Base-by-base conservation (phyloP, 352 stramenopile species). In the Globisporangium parvum region DNA sequence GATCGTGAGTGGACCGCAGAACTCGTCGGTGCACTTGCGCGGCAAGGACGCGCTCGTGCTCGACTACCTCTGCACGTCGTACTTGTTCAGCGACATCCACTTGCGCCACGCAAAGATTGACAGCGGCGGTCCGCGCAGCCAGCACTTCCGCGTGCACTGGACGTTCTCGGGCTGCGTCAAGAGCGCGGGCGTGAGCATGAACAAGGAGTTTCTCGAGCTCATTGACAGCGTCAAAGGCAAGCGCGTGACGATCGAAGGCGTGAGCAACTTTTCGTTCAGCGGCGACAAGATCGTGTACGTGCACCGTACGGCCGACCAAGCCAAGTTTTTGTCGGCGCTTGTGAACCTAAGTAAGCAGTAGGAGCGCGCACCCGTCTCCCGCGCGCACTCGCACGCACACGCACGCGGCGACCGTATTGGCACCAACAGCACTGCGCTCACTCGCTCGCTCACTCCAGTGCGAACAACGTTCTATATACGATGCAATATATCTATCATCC, bases 281-380 rank as follows among this genome's bases (percentile, higher is more conserved):
- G 78, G 80, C 20, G 79, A 93, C 77, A 93, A 93, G 62, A 91
- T 93, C 62, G 81, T 91, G 57, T 93, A 93, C 59, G 82, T 93
- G 49, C 84, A 93, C 59, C 84, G 84, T 14, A 93, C 81, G 28
- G 84, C 81, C n/a, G 84, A 93, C 68, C 84, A 93, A 60, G 84
- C 84, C 61, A 93, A 93, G 75, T 90, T 93, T 59, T 65, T 93
- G 40, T 91, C 83, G 44, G 77, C 79, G 6, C 71, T 93, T 5
- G 83, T 93, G 41, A 85, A 72, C 46, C 57, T 89, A 65, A 88
- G 76, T 70, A 88, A 87, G 74, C 57, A 76, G 64, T 88, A 84
- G 64, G 1, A 5, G 31, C 10, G 31, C 31, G 10, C 6, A 5
- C 37, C 50, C 45, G 18, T n/a, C n/a, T n/a, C n/a, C 8, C 31